These are phyloP conservation scores for Lentinula sp. DNA, from an alignment of 768 basidiomycete species.

Conservation along the genomic window DNA sequence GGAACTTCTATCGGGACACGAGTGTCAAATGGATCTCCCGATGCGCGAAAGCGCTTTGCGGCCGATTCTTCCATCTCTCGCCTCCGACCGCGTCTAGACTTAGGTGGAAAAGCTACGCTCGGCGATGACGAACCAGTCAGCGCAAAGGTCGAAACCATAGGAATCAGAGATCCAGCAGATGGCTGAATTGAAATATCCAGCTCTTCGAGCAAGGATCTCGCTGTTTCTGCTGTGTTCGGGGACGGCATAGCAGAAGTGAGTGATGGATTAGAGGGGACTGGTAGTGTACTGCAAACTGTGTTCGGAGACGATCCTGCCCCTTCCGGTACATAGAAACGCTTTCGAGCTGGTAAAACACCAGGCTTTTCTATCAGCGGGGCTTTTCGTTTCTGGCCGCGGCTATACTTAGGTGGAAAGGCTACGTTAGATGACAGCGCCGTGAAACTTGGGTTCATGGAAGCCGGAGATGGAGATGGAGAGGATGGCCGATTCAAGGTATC, in stretches of 20 bases:
- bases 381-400: no score
- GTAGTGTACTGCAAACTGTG: no score
- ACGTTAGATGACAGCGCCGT: no score
- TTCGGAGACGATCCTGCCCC: no score
- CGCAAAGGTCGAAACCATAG: neutral
- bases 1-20: slow-evolving; percentile 25
- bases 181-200: neutral
- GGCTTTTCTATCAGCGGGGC: no score
- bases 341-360: no score
- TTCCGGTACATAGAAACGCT: no score
- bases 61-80: neutral
- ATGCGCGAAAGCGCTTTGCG: neutral
- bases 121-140: neutral
- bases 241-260: neutral
- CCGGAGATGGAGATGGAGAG: no score
- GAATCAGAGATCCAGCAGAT: neutral
- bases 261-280: neutral
- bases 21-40: neutral
- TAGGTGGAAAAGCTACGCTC: neutral
- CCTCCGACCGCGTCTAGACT: neutral
- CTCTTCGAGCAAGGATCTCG: neutral
- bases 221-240: neutral
- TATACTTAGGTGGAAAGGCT: no score
- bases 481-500: no score
- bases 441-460: no score